Evolutionary conservation across 164 flowering plant genomes (phyloP), one percentile per base, ranked within the genome.

Genomic region (Nelumbo lutea): DNA sequence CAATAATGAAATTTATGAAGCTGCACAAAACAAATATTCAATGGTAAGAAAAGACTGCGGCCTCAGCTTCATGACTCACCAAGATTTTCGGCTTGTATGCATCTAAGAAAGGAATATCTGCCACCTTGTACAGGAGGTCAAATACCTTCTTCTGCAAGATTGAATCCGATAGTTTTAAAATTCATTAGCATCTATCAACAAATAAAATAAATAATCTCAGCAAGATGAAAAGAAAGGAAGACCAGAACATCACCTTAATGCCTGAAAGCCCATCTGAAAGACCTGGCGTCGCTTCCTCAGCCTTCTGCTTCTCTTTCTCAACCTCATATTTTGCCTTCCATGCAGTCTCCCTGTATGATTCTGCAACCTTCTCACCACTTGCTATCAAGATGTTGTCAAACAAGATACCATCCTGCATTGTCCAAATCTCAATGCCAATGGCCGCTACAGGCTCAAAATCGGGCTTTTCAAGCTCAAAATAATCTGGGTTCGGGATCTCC

Each of bases 391-490:
- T 78, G 50, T 90, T 92, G 80, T 95, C 97, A 74, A 95, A 92
- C 82, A 95, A 64, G n/a, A 95, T 88, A n/a, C 98, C 99, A 80
- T 95, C 97, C 70, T 95, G 99, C 99, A 92, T 92, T 57, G 99
- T 92, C 99, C 98, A 95, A 46, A 92, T 90, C 83, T 95, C 99
- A 83, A 92, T 92, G 13, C 97, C 99, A 76, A 95, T 69, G 14
- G 97, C 98, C 56, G 93, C 94, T 68, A 95, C 75, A 42, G 97
- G 89, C 81, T 95, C 98, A 77, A 89, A 87, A 76, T 89, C 80
- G 41, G 98, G 94, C 27, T 76, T 82, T 1, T 90, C 88, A 59
- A 92, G 84, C 71, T 90, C 98, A 76, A 86, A 92, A 83, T 85
- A 89, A 62, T 70, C 76, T 42, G 97, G 97, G 77, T 95, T 95